phyloP scores from a whole-genome alignment of 116 monocot species.

The Cymodocea nodosa region DNA sequence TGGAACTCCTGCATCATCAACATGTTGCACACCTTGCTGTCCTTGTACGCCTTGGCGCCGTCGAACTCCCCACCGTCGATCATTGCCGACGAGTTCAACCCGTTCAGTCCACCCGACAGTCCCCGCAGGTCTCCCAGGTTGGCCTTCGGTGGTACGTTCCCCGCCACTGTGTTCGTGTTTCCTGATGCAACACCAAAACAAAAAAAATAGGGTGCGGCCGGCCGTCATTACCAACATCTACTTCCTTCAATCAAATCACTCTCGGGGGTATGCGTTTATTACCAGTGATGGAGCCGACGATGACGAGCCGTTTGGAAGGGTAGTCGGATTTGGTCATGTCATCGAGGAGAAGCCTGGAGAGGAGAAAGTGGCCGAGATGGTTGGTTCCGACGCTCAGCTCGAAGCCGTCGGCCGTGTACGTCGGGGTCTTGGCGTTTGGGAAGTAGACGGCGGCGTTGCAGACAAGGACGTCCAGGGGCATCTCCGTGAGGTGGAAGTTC shows the following conservation, averaged over 20 bases:
- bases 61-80: constrained; percentile 84
- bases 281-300: constrained; percentile 97
- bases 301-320: constrained; percentile 72
- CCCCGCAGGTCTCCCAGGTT: constrained; percentile 85
- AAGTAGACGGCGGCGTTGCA: constrained; percentile 93
- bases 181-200: constrained; percentile 19
- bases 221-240: too few species aligned
- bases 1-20: constrained; percentile 99
- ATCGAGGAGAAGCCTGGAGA: constrained; percentile 62
- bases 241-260: too few species aligned
- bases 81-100: constrained; percentile 50
- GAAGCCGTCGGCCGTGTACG: constrained; percentile 89
- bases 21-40: constrained; percentile 99
- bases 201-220: too few species aligned
- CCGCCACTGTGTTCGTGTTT: constrained; percentile 93
- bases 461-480: constrained; percentile 67
- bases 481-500: constrained; percentile 37
- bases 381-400: constrained; percentile 95
- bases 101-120: constrained; percentile 52
- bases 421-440: constrained; percentile 69
- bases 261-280: too few species aligned
- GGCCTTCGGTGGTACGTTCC: constrained; percentile 94
- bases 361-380: constrained; percentile 90
- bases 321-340: constrained; percentile 69
- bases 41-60: constrained; percentile 98